These are phyloP conservation scores for Mesotaenium endlicherianum DNA, from an alignment of 139 green algal species.

Conservation along the genomic window DNA sequence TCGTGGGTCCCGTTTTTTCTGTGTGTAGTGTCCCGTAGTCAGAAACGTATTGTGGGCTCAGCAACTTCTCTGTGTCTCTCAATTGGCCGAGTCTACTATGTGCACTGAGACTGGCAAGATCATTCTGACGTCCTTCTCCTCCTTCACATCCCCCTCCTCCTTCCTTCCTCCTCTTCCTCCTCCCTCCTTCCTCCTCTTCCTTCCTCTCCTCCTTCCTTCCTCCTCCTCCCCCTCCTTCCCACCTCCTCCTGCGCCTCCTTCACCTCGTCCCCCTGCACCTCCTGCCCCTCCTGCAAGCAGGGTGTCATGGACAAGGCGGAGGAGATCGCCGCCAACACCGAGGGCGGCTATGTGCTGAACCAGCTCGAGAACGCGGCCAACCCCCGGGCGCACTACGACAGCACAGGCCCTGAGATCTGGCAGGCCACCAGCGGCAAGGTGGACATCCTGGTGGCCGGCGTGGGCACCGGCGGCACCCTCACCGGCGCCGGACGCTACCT, in stretches of 20 bases:
- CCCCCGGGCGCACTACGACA: conserved; percentile 80
- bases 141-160: neutral
- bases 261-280: neutral
- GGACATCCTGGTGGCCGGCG: conserved; percentile 79
- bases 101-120: neutral
- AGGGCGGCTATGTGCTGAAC: conserved; percentile 88
- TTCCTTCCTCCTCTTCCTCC: neutral
- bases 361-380: conserved; percentile 99
- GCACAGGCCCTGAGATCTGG: conserved; percentile 95
- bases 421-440: conserved; percentile 81
- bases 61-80: neutral
- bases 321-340: conserved; percentile 75
- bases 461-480: conserved; percentile 96
- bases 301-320: conserved; percentile 75
- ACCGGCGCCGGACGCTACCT: conserved; percentile 85
- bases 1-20: too few relatives aligned
- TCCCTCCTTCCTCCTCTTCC: neutral
- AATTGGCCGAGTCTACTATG: neutral
- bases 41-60: too few relatives aligned
- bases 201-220: neutral
- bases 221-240: neutral
- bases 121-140: neutral
- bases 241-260: neutral
- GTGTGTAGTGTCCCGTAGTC: too few relatives aligned
- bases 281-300: neutral